Conservation (phyloP, 805 yeast genomes). For the Metschnikowia anglica region DNA sequence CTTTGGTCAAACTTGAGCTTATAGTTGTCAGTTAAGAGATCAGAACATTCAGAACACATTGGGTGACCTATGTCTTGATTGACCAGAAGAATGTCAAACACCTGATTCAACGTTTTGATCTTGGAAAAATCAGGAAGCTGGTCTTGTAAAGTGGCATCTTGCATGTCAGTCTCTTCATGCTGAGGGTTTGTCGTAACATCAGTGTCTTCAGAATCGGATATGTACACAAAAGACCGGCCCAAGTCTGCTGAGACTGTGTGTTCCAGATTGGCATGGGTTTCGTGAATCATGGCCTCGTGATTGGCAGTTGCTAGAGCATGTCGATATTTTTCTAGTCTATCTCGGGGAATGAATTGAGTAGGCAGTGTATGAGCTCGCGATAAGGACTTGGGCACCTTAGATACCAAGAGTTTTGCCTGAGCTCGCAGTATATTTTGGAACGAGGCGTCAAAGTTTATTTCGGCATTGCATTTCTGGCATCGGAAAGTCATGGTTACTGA, state of each 20-base stretch:
- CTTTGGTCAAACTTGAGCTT: conserved; percentile 69
- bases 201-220: conserved; percentile 23
- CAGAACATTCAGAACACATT: conserved; percentile 83
- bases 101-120: conserved; percentile 53
- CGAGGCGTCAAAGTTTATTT: conserved; percentile 56
- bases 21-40: conserved; percentile 58
- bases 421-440: conserved; percentile 51
- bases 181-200: conserved; percentile 14
- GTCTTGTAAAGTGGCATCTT: conserved; percentile 6
- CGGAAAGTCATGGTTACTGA: conserved; percentile 23
- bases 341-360: conserved; percentile 37
- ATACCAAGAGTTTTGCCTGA: conserved; percentile 53
- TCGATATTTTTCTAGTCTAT: conserved; percentile 28
- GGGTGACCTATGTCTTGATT: conserved; percentile 81
- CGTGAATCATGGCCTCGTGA: background rate
- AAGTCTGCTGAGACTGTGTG: background rate
- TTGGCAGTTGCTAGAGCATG: conserved; percentile 16
- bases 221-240: conserved; percentile 19
- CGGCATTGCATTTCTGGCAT: conserved; percentile 65
- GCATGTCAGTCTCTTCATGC: conserved; percentile 6
- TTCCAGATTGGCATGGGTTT: conserved; percentile 1
- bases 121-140: conserved; percentile 28
- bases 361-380: conserved; percentile 27
- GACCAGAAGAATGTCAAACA: conserved; percentile 67
- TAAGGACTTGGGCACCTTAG: conserved; percentile 25